Percentiles rank a stretch among this genome's conserved stretches.
phyloP scores from a whole-genome alignment of 2,329 filamentous ascomycete genomes.

The Aureobasidium sp. region DNA sequence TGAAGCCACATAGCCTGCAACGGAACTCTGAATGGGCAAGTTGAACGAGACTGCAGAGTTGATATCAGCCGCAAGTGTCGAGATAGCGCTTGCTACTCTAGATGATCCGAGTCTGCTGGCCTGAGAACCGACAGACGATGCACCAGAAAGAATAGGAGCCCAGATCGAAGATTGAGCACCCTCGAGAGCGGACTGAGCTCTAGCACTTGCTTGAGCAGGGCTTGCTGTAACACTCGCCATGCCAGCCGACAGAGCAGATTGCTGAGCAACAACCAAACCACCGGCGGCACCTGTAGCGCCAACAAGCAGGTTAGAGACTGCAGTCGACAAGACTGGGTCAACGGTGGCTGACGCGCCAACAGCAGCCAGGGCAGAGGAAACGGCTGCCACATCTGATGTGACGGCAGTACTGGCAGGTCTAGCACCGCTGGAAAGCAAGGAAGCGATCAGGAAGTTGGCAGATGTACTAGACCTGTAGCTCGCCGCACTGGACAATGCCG shows the following conservation, averaged over 20 bases:
- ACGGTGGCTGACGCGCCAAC: background rate
- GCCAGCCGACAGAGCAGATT: background rate
- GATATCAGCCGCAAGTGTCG: background rate
- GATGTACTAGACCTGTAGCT: background rate
- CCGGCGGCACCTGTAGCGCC: constrained; percentile 1
- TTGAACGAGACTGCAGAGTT: background rate
- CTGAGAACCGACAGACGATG: background rate
- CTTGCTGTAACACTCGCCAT: background rate
- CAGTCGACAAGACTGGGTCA: background rate
- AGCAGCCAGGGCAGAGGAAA: background rate
- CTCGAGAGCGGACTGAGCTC: background rate
- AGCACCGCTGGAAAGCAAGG: background rate
- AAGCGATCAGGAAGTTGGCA: background rate
- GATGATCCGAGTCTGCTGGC: background rate
- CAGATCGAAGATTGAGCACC: background rate
- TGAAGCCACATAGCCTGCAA: background rate
- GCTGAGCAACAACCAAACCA: background rate
- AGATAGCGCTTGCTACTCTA: background rate
- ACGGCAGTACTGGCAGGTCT: background rate
- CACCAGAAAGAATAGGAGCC: background rate
- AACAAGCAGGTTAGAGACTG: background rate
- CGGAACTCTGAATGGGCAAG: background rate
- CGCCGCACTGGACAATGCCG: background rate
- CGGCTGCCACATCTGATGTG: background rate
- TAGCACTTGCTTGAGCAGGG: background rate